Evolutionary conservation across 441 rosid species (phyloP).

Genomic region (Geranium incanum): DNA sequence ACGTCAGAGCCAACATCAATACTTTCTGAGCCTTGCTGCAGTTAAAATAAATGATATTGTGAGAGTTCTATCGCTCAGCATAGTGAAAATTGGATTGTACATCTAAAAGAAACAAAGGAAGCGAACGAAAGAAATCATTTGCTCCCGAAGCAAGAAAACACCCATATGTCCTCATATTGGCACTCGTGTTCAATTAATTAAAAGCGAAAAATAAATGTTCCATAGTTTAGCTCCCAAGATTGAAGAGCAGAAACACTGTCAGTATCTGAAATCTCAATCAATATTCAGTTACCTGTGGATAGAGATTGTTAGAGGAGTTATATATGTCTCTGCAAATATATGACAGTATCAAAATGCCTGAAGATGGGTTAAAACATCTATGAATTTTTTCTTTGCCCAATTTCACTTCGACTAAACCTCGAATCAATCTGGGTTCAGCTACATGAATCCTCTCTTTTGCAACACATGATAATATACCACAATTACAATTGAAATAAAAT

Average conservation of each 20-base stretch:
- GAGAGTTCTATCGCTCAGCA: not conserved
- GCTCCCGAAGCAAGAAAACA: not conserved
- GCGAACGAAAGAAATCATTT: not conserved
- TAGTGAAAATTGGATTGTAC: not conserved
- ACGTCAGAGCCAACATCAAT: constrained; percentile 80
- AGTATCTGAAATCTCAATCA: not conserved
- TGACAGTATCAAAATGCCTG: constrained; percentile 4
- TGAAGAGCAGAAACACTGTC: not conserved
- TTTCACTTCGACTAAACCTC: not conserved
- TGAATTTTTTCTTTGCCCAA: not conserved
- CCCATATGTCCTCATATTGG: not conserved
- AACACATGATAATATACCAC: not conserved
- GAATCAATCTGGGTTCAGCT: not conserved
- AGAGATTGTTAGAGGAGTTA: not conserved
- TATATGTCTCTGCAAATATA: not conserved
- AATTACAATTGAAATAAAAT: not conserved
- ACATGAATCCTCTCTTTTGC: not conserved
- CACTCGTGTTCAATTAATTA: not conserved
- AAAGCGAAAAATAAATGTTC: not conserved
- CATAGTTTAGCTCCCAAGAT: not conserved
- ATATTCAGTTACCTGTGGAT: not conserved
- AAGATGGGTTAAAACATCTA: not conserved
- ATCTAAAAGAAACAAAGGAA: not conserved
- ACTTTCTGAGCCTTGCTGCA: constrained; percentile 64
- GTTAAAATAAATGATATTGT: not conserved